These are phyloP conservation scores for Miscanthus sacchariflorus DNA, from an alignment of 202 grass and related monocot genomes.

Conservation along the genomic window DNA sequence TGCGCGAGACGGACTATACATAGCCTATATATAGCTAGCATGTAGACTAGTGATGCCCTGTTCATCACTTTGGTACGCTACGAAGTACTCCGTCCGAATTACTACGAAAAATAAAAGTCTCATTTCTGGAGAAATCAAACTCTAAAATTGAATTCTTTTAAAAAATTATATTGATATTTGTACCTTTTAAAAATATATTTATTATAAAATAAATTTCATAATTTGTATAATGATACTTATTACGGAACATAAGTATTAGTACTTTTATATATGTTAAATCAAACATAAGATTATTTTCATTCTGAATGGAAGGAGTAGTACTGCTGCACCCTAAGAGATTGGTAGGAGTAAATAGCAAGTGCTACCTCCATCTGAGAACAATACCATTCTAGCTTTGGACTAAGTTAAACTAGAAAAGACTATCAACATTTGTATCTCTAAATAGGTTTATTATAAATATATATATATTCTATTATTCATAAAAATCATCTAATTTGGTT, in stretches of 20 bases:
- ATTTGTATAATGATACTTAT: background rate
- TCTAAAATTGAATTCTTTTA: background rate
- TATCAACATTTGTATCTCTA: background rate
- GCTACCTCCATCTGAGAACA: background rate
- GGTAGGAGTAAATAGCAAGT: background rate
- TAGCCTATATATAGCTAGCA: background rate
- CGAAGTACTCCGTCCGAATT: background rate
- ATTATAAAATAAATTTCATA: background rate
- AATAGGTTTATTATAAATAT: background rate
- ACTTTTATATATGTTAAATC: background rate
- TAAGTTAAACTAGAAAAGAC: background rate
- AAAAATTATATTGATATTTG: background rate
- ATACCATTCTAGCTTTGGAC: background rate
- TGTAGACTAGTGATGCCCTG: background rate
- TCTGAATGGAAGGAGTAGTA: background rate
- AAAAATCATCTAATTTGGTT: too few relatives aligned
- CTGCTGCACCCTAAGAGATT: background rate
- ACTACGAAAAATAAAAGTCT: background rate
- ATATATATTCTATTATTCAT: background rate
- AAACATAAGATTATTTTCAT: background rate
- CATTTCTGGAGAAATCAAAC: background rate
- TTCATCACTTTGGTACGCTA: background rate
- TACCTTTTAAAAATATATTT: background rate
- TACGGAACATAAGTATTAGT: background rate
- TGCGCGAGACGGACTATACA: background rate